Evolutionary conservation across 1,284 basidiomycete genomes (phyloP).

Genomic region (Leccinum griseonigrum): DNA sequence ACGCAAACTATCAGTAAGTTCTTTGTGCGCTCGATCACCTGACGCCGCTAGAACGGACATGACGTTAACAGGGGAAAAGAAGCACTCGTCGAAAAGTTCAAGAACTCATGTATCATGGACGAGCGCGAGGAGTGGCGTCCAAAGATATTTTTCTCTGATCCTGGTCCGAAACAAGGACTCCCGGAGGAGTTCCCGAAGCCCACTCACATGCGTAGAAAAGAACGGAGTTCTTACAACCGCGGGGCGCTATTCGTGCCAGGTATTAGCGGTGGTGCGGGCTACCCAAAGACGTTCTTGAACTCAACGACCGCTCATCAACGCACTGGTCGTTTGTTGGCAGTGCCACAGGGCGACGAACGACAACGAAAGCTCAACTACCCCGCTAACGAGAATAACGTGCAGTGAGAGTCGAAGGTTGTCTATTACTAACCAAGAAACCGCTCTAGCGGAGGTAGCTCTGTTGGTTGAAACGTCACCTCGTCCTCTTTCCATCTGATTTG

Average conservation of each 20-base stretch:
- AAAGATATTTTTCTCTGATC: constrained; percentile 76
- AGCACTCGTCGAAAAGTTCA: constrained; percentile 82
- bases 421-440: neutral
- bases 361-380: constrained; percentile 24
- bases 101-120: constrained; percentile 83
- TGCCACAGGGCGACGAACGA: constrained; percentile 27
- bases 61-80: constrained; percentile 67
- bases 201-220: constrained; percentile 73
- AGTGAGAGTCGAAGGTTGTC: constrained; percentile 2
- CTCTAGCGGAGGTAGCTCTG: neutral
- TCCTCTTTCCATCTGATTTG: constrained; percentile 23
- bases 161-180: constrained; percentile 67
- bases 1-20: constrained; percentile 81
- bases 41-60: constrained; percentile 9
- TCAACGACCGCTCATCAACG: constrained; percentile 24
- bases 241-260: constrained; percentile 64
- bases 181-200: constrained; percentile 80
- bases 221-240: constrained; percentile 71
- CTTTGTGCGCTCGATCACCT: constrained; percentile 2
- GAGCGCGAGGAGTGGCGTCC: constrained; percentile 78
- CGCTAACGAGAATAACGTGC: constrained; percentile 9
- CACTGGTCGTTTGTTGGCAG: constrained; percentile 14
- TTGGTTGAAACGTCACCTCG: constrained; percentile 8
- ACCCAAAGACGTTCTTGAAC: constrained; percentile 32
- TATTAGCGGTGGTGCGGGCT: constrained; percentile 24